phyloP scores from a whole-genome alignment of 108 stramenopile genomes.

The Discostella stelligeroides region DNA sequence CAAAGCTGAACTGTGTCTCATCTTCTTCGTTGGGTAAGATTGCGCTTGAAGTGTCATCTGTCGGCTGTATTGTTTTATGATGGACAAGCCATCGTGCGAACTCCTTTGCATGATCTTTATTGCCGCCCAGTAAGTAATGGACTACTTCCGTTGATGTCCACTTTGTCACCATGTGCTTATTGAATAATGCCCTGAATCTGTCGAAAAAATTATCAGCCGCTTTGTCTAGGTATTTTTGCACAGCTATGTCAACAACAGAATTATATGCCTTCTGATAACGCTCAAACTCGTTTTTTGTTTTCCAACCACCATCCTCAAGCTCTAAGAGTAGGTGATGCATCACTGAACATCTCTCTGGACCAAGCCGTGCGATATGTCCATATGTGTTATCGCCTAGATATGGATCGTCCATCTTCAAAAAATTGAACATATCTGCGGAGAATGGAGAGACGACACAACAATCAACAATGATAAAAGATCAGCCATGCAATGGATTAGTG shows the following conservation, averaged over 20 bases:
- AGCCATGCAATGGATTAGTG: too few species aligned
- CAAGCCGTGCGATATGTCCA: neutral
- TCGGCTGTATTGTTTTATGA: neutral
- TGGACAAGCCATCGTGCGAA: neutral
- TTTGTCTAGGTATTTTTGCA: neutral
- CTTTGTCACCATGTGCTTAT: neutral
- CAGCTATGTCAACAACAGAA: neutral
- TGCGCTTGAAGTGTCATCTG: neutral
- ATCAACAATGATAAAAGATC: too few species aligned
- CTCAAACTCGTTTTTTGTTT: constrained; percentile 1
- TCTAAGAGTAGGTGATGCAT: neutral
- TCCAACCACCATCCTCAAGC: constrained; percentile 6
- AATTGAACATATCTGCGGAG: neutral
- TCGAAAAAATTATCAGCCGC: neutral
- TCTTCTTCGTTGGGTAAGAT: neutral
- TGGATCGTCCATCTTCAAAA: neutral
- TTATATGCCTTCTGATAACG: neutral
- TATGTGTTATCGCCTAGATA: neutral
- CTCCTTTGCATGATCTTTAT: neutral
- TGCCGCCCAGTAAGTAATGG: neutral
- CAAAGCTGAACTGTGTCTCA: neutral
- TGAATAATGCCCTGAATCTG: neutral
- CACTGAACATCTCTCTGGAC: neutral
- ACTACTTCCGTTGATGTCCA: neutral
- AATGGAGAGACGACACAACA: too few species aligned